Conservation (phyloP, 805 yeast genomes). For the Starmerella vitae region DNA sequence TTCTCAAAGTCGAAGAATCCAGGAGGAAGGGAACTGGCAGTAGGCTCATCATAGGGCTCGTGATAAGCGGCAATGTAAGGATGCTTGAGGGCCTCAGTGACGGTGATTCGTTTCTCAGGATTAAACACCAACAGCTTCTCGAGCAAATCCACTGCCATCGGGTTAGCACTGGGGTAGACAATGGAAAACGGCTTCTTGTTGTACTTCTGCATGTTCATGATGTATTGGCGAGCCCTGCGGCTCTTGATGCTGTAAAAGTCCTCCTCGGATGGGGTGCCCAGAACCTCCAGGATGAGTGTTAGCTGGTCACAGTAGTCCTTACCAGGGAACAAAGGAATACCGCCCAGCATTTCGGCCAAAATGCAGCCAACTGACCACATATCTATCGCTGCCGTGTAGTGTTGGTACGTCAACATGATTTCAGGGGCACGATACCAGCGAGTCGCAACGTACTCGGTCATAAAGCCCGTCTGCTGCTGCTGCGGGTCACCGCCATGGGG, state of each 20-base stretch:
- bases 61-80: conserved; percentile 86
- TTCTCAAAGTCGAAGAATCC: conserved; percentile 80
- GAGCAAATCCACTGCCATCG: conserved; percentile 69
- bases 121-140: conserved; percentile 73
- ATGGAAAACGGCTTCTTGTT: conserved; percentile 6
- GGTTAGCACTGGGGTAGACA: conserved; percentile 75
- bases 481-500: conserved; percentile 44
- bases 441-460: conserved; percentile 96
- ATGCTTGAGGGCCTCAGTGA: conserved; percentile 75
- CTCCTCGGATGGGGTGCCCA: conserved; percentile 84
- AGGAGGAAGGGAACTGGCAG: conserved; percentile 54
- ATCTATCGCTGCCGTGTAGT: conserved; percentile 92
- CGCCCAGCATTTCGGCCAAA: conserved; percentile 82
- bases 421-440: conserved; percentile 99
- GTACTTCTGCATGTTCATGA: conserved; percentile 64
- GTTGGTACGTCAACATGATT: conserved; percentile 86
- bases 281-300: conserved; percentile 67
- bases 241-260: conserved; percentile 63
- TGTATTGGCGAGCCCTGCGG: conserved; percentile 80
- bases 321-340: conserved; percentile 85
- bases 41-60: conserved; percentile 73
- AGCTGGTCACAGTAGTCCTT: conserved; percentile 92
- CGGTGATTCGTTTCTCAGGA: conserved; percentile 72
- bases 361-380: conserved; percentile 98
- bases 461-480: conserved; percentile 76